Evolutionary conservation across 2,329 filamentous ascomycete genomes (phyloP).

Genomic region (Myriosclerotinia curreyana): DNA sequence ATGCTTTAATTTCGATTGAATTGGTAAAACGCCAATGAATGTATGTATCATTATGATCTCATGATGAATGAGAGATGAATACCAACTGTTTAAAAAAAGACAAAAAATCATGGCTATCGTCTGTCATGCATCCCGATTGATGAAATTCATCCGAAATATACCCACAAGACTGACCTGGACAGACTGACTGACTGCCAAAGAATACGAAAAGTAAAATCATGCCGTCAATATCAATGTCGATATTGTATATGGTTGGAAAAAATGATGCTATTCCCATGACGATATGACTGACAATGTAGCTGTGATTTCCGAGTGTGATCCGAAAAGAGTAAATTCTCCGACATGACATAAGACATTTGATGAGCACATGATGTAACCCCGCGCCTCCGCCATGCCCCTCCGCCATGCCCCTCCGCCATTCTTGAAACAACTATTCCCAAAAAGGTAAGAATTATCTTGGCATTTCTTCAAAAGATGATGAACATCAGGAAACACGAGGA

Average conservation of each 20-base stretch:
- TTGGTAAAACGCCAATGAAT: not conserved
- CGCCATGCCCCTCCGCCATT: not conserved
- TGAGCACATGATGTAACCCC: not conserved
- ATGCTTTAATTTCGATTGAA: not conserved
- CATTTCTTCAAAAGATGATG: not conserved
- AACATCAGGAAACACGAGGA: slow-evolving; percentile 4
- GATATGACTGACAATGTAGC: not conserved
- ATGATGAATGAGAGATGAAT: not conserved
- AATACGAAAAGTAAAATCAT: too few species aligned
- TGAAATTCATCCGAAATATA: too few species aligned
- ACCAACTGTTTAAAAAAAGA: too few species aligned
- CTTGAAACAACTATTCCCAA: not conserved
- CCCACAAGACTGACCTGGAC: too few species aligned
- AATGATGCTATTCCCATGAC: slow-evolving; percentile 6
- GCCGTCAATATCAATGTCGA: not conserved
- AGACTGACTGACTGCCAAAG: too few species aligned
- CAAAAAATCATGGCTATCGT: too few species aligned
- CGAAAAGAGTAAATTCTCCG: not conserved
- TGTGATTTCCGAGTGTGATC: too few species aligned
- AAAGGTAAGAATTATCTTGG: not conserved
- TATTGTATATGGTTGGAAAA: not conserved
- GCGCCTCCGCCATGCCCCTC: slow-evolving; percentile 1
- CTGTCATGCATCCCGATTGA: too few species aligned
- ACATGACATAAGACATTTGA: too few species aligned
- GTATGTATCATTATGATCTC: not conserved